Base-by-base conservation (phyloP, 179 eudicot species). In the Silene vulgaris region DNA sequence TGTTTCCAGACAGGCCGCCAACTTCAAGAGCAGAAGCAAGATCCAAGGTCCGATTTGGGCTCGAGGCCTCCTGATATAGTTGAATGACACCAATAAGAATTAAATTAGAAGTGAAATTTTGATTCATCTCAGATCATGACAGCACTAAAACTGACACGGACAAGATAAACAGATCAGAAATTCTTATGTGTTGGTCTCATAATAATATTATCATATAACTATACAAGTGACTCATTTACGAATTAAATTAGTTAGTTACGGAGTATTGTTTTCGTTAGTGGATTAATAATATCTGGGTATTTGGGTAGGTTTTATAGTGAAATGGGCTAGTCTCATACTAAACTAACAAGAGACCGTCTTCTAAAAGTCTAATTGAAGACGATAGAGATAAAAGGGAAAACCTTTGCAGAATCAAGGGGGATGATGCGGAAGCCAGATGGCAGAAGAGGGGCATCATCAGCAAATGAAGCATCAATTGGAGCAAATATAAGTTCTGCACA, bases 361-460 rank as follows among this genome's bases (percentile, higher is more conserved):
- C 8, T 40, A 40, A 40, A 40, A 40, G 48, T 40, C 6, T 40
- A 40, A 40, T 13, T n/a, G 11, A 56, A 62, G 64, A 5, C 29
- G 8, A 75, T 5, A 6, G 23, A 1, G 23, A 54, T 35, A 0
- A 43, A 63, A 52, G 20, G 52, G 5, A 7, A 32, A 62, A 81
- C 98, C 89, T 84, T 89, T 16, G 76, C 81, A 62, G 90, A 82
- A 80, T 87, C 93, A 71, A 93, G 91, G 77, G 98, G 98, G 73
- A 93, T 87, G 48, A 93, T 93, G 72, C 97, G 91, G 71, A 93
- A 91, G 75, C 98, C 98, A 76, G 98, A 93, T 32, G 97, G 97
- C 54, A 93, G 78, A 32, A 93, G 96, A 71, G 98, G 98, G 66
- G 96, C 91, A 74, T 93, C 93, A 80, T 93, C 98, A 70, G 96